Evolutionary conservation across 139 green algal species (phyloP).

Genomic region (Protoeuglena noctilucae): DNA sequence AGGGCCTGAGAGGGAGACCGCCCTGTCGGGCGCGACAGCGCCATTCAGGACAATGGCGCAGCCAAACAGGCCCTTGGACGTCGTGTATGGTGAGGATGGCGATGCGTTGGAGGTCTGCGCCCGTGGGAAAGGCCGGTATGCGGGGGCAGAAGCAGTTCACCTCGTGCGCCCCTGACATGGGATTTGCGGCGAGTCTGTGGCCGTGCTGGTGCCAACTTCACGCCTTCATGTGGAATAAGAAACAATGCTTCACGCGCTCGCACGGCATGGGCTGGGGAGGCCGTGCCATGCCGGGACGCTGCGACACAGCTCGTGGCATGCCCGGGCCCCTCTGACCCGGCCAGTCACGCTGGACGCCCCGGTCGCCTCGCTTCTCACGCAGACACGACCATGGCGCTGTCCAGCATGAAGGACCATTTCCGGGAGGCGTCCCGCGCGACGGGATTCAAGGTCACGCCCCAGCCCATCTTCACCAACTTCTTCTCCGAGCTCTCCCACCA

Average conservation of each 20-base stretch:
- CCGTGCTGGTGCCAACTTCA: background rate
- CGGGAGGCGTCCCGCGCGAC: constrained; percentile 30
- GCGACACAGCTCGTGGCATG: too few relatives aligned
- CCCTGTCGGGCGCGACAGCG: too few relatives aligned
- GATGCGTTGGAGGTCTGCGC: background rate
- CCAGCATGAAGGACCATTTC: constrained; percentile 45
- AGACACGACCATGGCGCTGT: constrained; percentile 48
- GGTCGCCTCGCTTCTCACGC: constrained; percentile 5
- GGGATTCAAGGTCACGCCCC: constrained; percentile 32
- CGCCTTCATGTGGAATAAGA: background rate
- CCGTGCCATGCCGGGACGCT: too few relatives aligned
- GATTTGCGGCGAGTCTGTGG: background rate
- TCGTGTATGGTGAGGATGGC: background rate
- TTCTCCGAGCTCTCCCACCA: constrained; percentile 44
- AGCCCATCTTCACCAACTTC: constrained; percentile 41
- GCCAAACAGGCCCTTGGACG: background rate
- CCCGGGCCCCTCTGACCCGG: background rate
- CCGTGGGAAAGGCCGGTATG: background rate
- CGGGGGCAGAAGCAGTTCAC: background rate
- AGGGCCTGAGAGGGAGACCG: too few relatives aligned
- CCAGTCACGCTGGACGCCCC: background rate
- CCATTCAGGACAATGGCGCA: background rate
- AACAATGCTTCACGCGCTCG: background rate
- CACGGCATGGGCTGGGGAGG: too few relatives aligned
- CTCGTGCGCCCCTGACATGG: background rate